phyloP scores from a whole-genome alignment of 768 basidiomycete species.

The Amyloporia xantha region DNA sequence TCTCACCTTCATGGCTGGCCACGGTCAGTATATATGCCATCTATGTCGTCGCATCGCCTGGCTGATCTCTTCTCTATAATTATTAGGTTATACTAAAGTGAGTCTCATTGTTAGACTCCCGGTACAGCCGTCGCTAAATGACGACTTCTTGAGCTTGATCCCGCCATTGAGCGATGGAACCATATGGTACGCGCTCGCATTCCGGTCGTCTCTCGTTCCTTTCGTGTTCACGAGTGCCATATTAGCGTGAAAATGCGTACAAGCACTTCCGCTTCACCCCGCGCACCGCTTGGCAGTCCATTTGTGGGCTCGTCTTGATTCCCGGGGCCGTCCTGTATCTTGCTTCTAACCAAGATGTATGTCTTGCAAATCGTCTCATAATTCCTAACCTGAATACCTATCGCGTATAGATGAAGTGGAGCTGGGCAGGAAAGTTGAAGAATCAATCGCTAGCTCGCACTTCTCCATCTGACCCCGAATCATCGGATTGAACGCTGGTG shows the following conservation, averaged over 20 bases:
- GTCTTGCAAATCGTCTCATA: too few species aligned
- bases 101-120: constrained; percentile 1
- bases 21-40: constrained; percentile 38
- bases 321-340: constrained; percentile 51
- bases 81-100: constrained; percentile 55
- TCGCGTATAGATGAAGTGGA: constrained; percentile 41
- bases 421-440: constrained; percentile 47
- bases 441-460: constrained; percentile 31
- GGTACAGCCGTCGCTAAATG: constrained; percentile 6
- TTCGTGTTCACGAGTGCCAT: not conserved
- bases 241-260: constrained; percentile 79
- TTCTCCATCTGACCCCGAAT: constrained; percentile 10
- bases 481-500: constrained; percentile 15
- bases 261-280: constrained; percentile 77
- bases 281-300: constrained; percentile 50
- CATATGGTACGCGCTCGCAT: constrained; percentile 37
- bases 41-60: too few species aligned
- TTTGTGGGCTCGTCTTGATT: constrained; percentile 58
- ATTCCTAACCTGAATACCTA: not conserved
- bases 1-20: constrained; percentile 53
- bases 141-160: constrained; percentile 30
- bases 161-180: constrained; percentile 53
- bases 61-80: not conserved
- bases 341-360: constrained; percentile 33
- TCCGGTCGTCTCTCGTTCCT: not conserved